Percentiles rank a stretch among this genome's conserved stretches.
Evolutionary conservation across 1,139 yeast species (phyloP).

Genomic region (Debaryomyces subglobosus): DNA sequence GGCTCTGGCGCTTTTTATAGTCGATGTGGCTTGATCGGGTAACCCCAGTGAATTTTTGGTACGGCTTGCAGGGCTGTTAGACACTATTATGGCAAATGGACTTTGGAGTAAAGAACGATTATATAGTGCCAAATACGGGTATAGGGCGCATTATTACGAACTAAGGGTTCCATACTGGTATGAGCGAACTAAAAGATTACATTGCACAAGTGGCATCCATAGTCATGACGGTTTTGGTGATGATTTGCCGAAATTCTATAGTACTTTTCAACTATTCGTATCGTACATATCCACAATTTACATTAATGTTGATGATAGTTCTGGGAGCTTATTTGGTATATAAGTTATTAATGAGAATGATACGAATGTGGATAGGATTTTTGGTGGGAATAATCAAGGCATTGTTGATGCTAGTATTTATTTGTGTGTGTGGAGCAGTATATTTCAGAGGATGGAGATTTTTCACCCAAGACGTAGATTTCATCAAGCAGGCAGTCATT

Average conservation of each 20-base stretch:
- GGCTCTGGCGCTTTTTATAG: not conserved
- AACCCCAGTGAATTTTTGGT: not conserved
- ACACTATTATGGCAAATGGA: not conserved
- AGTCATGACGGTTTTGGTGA: constrained; percentile 18
- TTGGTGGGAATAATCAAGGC: constrained; percentile 26
- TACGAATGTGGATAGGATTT: constrained; percentile 32
- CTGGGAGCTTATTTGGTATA: constrained; percentile 27
- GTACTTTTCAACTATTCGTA: constrained; percentile 19
- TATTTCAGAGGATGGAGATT: constrained; percentile 26
- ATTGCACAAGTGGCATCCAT: constrained; percentile 17
- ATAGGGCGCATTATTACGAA: not conserved
- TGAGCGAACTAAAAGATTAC: constrained; percentile 16
- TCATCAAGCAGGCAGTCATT: constrained; percentile 13
- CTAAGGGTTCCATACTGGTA: not conserved
- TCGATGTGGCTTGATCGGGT: constrained; percentile 2
- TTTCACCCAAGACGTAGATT: constrained; percentile 23
- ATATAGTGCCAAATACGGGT: not conserved
- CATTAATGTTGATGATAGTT: constrained; percentile 22
- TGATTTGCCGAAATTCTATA: constrained; percentile 19
- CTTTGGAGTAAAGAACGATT: not conserved
- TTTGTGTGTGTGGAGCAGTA: constrained; percentile 16
- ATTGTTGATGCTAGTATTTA: constrained; percentile 13
- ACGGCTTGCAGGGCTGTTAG: not conserved
- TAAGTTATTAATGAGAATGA: constrained; percentile 21
- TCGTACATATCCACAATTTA: constrained; percentile 28